Base-by-base conservation (phyloP, 495 filamentous ascomycete genomes). In the Friedmanniomyces endolithicus region DNA sequence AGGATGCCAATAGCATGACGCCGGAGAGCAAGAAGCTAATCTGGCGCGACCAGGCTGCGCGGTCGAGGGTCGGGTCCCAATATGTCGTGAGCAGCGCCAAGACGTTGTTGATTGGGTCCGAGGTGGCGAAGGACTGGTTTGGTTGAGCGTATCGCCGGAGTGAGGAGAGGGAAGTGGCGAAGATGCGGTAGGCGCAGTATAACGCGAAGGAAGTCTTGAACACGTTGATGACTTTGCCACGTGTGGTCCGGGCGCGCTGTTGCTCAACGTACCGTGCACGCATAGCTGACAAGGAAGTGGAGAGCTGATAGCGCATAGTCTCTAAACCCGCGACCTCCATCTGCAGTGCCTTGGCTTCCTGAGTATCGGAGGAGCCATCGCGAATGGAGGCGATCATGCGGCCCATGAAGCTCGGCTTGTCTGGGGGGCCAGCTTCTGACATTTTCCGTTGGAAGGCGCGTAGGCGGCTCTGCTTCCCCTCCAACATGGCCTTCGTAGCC, bases 261-360 rank as follows among this genome's bases (percentile, higher is more conserved):
- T 83, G 82, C 12, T 72, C 71, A n/a, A 74, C 72, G 23, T 78
- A 66, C 14, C 82, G 72, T n/a, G 69, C 70, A 39, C 78, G 75
- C 6, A 90, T 71, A 41, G 76, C 58, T 23, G 73, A 57, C 1
- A 88, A 68, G 27, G 83, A 82, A 20, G 76, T 70, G 14, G 79
- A 73, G 6, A 92, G 76, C 53, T 78, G 79, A 20, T 72, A 64
- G 57, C 79, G 78, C 86, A 90, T 90, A 1, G 82, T 79, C 63
- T 84, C 79, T 19, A 92, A 75, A 0, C 87, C 87, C n/a, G 75
- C 70, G 48, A 90, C 84, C 61, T 92, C 87, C n/a, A 86, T 71
- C 39, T 80, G 72, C 1, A 92, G 73, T 1, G 78, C 69, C 55
- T 76, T 75, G 17, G 83, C 73, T 66, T 87, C 86, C 50, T 80